A percentile compares a stretch with the other conserved stretches of the same genome.
Conservation (phyloP, 179 eudicot genomes). For the Beta macrorhiza region DNA sequence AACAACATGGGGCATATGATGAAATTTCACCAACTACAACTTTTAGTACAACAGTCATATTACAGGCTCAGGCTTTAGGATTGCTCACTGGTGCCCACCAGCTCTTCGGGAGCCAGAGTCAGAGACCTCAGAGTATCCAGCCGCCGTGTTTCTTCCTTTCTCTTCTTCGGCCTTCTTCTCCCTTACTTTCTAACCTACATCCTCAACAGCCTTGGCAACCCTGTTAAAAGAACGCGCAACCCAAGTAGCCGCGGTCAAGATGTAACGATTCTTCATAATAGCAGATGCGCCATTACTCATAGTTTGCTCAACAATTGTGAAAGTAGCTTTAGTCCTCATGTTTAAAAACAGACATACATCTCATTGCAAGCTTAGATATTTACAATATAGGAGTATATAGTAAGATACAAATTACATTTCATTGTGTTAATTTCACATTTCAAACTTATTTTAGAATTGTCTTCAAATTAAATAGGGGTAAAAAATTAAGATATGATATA, state of each 20-base stretch:
- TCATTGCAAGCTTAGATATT: neutral
- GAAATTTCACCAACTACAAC: constrained; percentile 6
- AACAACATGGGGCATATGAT: neutral
- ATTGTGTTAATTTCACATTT: no score
- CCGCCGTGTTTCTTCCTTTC: constrained; percentile 34
- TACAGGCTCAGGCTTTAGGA: constrained; percentile 42
- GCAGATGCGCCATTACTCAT: constrained; percentile 49
- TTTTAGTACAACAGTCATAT: constrained; percentile 6
- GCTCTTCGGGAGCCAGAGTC: constrained; percentile 45
- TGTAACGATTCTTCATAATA: constrained; percentile 52
- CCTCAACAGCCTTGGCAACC: constrained; percentile 71
- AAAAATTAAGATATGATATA: no score
- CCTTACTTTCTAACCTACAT: constrained; percentile 62
- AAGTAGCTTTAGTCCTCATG: constrained; percentile 44
- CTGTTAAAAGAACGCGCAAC: constrained; percentile 70
- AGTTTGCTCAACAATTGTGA: constrained; percentile 74
- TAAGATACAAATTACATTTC: no score
- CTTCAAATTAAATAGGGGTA: no score
- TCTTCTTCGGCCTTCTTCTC: constrained; percentile 68
- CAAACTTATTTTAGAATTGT: no score
- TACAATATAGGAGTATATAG: no score
- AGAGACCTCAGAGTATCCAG: constrained; percentile 40
- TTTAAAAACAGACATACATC: neutral
- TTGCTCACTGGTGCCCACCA: constrained; percentile 29
- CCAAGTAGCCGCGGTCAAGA: constrained; percentile 83